Conservation (phyloP, 257 asterid species). For the Marsdenia floribunda region DNA sequence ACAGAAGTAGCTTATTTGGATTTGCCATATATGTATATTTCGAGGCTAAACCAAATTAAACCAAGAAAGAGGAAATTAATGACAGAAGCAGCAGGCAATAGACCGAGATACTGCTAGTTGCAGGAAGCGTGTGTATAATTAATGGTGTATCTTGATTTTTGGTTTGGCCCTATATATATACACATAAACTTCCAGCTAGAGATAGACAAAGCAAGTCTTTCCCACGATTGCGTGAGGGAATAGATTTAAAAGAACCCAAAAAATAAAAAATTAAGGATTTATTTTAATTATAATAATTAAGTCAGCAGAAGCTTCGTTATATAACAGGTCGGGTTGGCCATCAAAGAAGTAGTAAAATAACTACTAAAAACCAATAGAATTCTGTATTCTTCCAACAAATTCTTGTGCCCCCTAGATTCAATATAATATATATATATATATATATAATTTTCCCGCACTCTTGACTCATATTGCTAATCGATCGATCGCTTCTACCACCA, state of each 20-base stretch:
- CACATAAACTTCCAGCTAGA: neutral
- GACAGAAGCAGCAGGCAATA: neutral
- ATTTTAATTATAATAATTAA: neutral
- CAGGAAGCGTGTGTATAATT: no score
- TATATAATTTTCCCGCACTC: neutral
- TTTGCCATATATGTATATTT: slow-evolving; percentile 18
- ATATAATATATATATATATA: no score
- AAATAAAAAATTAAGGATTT: no score
- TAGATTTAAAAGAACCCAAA: neutral
- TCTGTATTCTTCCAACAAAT: slow-evolving; percentile 1
- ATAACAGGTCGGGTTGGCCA: slow-evolving; percentile 20
- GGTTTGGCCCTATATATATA: neutral
- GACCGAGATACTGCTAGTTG: no score
- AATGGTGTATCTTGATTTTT: neutral
- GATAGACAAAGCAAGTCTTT: slow-evolving; percentile 2
- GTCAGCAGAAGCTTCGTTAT: slow-evolving; percentile 17
- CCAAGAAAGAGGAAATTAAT: neutral
- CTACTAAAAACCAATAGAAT: neutral
- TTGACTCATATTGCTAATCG: neutral
- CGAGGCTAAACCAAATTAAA: neutral
- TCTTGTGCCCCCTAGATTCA: no score
- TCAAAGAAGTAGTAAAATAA: neutral
- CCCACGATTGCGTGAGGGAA: slow-evolving; percentile 17
- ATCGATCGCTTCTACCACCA: neutral
- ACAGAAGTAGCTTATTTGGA: slow-evolving; percentile 12